These are phyloP conservation scores for Auxenochlorella pyrenoidosa DNA, from an alignment of 139 green algal genomes.

Conservation along the genomic window DNA sequence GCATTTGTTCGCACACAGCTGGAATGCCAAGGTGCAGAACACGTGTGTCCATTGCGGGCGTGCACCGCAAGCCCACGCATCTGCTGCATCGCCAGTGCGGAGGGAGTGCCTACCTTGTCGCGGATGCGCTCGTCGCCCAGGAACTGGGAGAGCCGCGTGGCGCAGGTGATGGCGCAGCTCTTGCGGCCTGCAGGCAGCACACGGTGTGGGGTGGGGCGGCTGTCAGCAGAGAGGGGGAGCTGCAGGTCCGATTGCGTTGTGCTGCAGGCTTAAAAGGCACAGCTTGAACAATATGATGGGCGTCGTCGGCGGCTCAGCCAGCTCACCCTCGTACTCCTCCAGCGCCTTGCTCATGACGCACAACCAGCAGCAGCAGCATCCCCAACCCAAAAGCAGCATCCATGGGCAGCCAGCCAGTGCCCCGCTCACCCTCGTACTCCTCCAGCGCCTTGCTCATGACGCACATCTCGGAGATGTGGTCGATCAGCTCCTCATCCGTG, in stretches of 20 bases:
- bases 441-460: slow-evolving; percentile 96
- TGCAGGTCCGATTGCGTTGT: no score
- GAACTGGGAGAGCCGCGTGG: slow-evolving; percentile 88
- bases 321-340: slow-evolving; percentile 91
- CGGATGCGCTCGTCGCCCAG: slow-evolving; percentile 93
- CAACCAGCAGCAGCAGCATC: neutral
- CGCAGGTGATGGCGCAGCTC: slow-evolving; percentile 91
- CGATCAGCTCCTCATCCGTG: slow-evolving; percentile 91
- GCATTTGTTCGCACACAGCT: no score
- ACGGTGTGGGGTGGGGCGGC: neutral
- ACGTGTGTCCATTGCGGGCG: no score
- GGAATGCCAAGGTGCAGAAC: no score
- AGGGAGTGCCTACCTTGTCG: slow-evolving; percentile 83
- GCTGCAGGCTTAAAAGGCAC: no score
- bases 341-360: slow-evolving; percentile 96
- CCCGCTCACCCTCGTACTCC: slow-evolving; percentile 87
- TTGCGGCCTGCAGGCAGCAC: slow-evolving; percentile 73
- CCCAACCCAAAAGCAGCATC: neutral
- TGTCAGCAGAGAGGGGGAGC: no score
- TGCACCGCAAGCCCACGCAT: no score
- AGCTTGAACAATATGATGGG: no score
- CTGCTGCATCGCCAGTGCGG: no score
- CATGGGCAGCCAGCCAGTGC: neutral
- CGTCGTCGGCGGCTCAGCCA: no score
- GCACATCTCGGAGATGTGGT: slow-evolving; percentile 92